A percentile compares a stretch with the other conserved stretches of the same genome.
These are phyloP conservation scores for Aspergillus glaucus DNA, from an alignment of 2,329 filamentous ascomycete genomes.

Conservation along the genomic window DNA sequence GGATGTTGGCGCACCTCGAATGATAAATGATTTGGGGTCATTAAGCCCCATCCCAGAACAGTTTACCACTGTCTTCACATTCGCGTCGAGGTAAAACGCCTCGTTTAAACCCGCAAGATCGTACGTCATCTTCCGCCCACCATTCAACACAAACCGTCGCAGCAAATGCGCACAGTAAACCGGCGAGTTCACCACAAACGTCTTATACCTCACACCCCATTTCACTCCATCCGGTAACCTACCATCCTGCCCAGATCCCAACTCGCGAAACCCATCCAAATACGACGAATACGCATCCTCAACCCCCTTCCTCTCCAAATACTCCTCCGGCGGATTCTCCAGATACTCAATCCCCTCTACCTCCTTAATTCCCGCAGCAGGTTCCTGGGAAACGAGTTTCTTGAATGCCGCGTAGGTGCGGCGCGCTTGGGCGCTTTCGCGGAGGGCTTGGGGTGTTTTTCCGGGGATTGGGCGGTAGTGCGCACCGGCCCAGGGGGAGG, in stretches of 20 bases:
- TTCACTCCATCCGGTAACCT: constrained; percentile 31
- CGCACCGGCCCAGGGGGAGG: constrained; percentile 43
- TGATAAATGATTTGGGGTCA: constrained; percentile 39
- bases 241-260: constrained; percentile 11
- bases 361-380: constrained; percentile 32
- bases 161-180: constrained; percentile 39
- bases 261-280: constrained; percentile 29
- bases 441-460: constrained; percentile 26
- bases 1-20: constrained; percentile 27
- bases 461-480: constrained; percentile 43
- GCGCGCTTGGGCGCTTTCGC: constrained; percentile 33
- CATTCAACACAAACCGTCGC: constrained; percentile 34
- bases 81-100: constrained; percentile 30
- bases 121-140: constrained; percentile 27
- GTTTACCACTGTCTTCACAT: constrained; percentile 38
- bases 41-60: constrained; percentile 40
- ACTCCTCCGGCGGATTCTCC: constrained; percentile 31
- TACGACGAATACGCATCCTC: constrained; percentile 23
- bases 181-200: constrained; percentile 39
- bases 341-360: constrained; percentile 39
- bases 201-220: constrained; percentile 38
- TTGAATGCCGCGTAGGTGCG: constrained; percentile 36
- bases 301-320: constrained; percentile 23
- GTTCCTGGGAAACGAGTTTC: constrained; percentile 25
- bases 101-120: constrained; percentile 25